A percentile compares a stretch with the other conserved stretches of the same genome.
Conservation (phyloP, 495 filamentous ascomycete species). For the Hyphodiscus hymeniophilus region DNA sequence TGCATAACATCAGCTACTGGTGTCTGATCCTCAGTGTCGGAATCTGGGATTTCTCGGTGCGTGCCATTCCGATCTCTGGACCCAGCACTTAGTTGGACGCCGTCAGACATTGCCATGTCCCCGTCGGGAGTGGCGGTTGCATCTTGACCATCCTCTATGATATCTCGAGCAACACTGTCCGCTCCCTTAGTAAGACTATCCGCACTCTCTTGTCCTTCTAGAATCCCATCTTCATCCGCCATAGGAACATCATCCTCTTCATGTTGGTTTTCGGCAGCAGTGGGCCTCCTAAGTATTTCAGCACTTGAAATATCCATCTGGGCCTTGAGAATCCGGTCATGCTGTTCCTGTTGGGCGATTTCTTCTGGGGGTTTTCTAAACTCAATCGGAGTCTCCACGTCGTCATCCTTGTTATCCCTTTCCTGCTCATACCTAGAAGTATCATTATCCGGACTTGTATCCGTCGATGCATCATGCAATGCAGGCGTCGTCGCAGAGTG, state of each 20-base stretch:
- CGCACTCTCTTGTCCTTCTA: background rate
- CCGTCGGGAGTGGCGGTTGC: slow-evolving; percentile 6
- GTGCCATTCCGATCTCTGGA: background rate
- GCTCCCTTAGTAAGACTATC: slow-evolving; percentile 13
- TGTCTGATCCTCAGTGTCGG: slow-evolving; percentile 10
- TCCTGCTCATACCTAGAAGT: slow-evolving; percentile 30
- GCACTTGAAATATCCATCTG: slow-evolving; percentile 29
- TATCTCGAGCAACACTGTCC: slow-evolving; percentile 11
- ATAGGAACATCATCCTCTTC: background rate
- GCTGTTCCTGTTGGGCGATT: slow-evolving; percentile 29
- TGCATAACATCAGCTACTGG: slow-evolving; percentile 20
- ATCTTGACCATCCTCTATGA: slow-evolving; percentile 15
- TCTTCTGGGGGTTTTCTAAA: slow-evolving; percentile 22
- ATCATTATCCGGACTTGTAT: slow-evolving; percentile 48
- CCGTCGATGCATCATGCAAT: slow-evolving; percentile 35
- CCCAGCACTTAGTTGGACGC: background rate
- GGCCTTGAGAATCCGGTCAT: slow-evolving; percentile 26
- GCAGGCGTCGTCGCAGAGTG: slow-evolving; percentile 32
- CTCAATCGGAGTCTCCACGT: slow-evolving; percentile 22
- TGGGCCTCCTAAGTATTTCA: slow-evolving; percentile 25
- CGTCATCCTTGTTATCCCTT: slow-evolving; percentile 17
- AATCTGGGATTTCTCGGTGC: slow-evolving; percentile 15
- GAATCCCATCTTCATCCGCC: background rate
- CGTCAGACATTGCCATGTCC: slow-evolving; percentile 4
- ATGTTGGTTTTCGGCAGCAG: slow-evolving; percentile 25